These are phyloP conservation scores for Penicillium coffeae DNA, from an alignment of 495 filamentous ascomycete species.

Conservation along the genomic window DNA sequence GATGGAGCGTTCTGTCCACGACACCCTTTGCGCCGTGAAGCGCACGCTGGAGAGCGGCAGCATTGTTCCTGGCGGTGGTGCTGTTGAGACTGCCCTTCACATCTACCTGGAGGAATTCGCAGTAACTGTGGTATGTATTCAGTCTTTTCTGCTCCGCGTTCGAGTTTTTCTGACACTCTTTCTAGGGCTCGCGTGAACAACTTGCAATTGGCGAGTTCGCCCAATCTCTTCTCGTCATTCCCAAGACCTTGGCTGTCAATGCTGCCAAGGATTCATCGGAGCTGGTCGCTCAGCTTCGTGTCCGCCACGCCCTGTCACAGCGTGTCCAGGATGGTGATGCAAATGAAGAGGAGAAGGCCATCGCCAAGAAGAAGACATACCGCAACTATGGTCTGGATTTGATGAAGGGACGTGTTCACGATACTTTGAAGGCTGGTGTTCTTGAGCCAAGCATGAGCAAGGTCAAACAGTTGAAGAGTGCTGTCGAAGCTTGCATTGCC, in stretches of 20 bases:
- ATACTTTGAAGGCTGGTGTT: slow-evolving; percentile 91
- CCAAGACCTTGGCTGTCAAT: slow-evolving; percentile 95
- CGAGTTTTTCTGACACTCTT: slow-evolving; percentile 12
- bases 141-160: neutral
- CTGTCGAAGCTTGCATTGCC: slow-evolving; percentile 96
- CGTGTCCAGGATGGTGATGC: slow-evolving; percentile 76
- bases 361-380: slow-evolving; percentile 92
- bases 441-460: slow-evolving; percentile 98
- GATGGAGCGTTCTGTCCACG: slow-evolving; percentile 98
- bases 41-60: slow-evolving; percentile 90
- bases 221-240: slow-evolving; percentile 87
- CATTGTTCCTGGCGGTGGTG: slow-evolving; percentile 94
- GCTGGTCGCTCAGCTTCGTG: slow-evolving; percentile 91
- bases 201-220: slow-evolving; percentile 98
- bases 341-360: slow-evolving; percentile 79
- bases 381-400: slow-evolving; percentile 97
- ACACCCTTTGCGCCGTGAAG: slow-evolving; percentile 95
- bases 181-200: slow-evolving; percentile 86
- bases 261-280: slow-evolving; percentile 94
- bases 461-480: slow-evolving; percentile 95
- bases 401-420: slow-evolving; percentile 82
- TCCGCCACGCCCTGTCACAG: slow-evolving; percentile 90
- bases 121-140: slow-evolving; percentile 74
- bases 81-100: slow-evolving; percentile 96
- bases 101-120: slow-evolving; percentile 99